phyloP scores from a whole-genome alignment of 2,329 filamentous ascomycete species.

The Diplocarpon rosae region DNA sequence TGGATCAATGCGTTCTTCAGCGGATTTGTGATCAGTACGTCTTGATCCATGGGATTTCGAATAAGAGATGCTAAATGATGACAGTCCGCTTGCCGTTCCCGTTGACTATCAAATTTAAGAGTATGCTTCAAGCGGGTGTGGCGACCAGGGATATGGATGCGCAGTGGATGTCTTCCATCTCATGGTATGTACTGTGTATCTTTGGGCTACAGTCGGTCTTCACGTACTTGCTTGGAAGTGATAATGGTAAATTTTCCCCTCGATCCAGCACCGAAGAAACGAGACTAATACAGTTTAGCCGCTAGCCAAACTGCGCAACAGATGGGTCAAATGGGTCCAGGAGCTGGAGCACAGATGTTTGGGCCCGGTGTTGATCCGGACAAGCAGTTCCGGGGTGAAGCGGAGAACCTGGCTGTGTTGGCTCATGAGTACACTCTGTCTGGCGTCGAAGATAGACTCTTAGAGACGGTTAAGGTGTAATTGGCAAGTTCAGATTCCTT shows the following conservation, averaged over 20 bases:
- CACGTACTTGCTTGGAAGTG: constrained; percentile 89
- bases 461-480: constrained; percentile 36
- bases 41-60: not conserved
- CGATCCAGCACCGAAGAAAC: not conserved
- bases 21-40: constrained; percentile 89
- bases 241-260: constrained; percentile 60
- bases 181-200: constrained; percentile 97
- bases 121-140: constrained; percentile 95
- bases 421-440: constrained; percentile 90
- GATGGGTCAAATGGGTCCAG: constrained; percentile 62
- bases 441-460: constrained; percentile 72
- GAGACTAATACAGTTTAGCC: constrained; percentile 39
- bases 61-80: constrained; percentile 18
- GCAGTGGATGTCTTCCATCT: constrained; percentile 95
- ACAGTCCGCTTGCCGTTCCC: constrained; percentile 93
- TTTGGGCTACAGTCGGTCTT: constrained; percentile 96
- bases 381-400: constrained; percentile 86
- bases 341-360: constrained; percentile 59
- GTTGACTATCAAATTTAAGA: constrained; percentile 97
- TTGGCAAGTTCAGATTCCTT: not conserved
- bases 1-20: constrained; percentile 99
- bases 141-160: constrained; percentile 94
- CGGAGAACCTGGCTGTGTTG: constrained; percentile 89
- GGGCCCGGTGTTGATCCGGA: constrained; percentile 88
- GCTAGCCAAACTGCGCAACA: constrained; percentile 85